A percentile compares a stretch with the other conserved stretches of the same genome.
Conservation (phyloP, 192 early-diverging fungal species). For the Mortierella hygrophila region DNA sequence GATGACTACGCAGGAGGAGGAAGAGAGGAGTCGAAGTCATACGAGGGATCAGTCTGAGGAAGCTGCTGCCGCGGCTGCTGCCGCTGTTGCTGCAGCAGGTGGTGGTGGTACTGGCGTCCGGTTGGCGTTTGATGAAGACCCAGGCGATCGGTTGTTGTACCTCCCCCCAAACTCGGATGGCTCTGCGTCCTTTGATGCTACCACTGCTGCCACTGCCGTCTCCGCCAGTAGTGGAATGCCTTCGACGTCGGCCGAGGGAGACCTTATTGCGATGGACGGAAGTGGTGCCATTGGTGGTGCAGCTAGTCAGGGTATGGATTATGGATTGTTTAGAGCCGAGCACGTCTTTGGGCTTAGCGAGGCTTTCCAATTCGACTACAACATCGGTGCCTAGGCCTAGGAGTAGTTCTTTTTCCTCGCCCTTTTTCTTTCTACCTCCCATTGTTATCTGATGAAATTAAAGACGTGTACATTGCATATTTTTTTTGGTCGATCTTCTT, state of each 20-base stretch:
- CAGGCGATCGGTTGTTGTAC: conserved; percentile 32
- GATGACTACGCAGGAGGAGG: conserved; percentile 48
- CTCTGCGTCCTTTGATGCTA: background rate
- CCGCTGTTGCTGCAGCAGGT: background rate
- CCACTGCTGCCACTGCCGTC: background rate
- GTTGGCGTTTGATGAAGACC: conserved; percentile 15
- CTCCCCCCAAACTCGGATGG: conserved; percentile 13
- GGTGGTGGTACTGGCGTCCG: background rate
- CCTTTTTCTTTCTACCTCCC: background rate
- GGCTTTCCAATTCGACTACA: conserved; percentile 52
- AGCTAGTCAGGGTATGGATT: background rate
- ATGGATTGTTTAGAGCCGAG: conserved; percentile 29
- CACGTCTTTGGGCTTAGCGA: conserved; percentile 53
- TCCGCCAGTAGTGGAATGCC: background rate
- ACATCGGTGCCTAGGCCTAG: conserved; percentile 23
- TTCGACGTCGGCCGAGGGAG: no score
- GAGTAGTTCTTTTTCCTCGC: background rate
- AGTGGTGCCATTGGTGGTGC: no score
- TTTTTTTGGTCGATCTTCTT: background rate
- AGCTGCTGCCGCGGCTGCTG: background rate
- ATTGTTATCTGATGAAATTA: background rate
- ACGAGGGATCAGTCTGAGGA: conserved; percentile 14
- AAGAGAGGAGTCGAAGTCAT: background rate
- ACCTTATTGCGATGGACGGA: no score
- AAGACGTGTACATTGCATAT: background rate